Conservation (phyloP, 177 flowering plant species). For the Telopea speciosissima region DNA sequence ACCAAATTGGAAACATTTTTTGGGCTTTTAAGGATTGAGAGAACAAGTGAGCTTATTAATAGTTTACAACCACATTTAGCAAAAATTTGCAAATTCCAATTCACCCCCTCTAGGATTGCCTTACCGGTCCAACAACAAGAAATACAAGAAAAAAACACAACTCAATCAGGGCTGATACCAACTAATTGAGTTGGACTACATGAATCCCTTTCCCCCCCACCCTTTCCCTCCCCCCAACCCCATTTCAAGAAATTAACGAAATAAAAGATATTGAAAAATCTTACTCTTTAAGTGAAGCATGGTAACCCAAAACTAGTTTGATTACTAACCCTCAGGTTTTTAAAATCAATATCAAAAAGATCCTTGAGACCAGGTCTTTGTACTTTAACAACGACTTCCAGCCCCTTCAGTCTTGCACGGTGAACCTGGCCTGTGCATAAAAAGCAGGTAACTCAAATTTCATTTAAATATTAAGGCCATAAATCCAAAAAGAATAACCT, state of each 20-base stretch:
- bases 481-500: neutral
- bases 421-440: slow-evolving; percentile 86
- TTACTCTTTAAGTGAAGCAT: neutral
- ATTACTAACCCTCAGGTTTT: slow-evolving; percentile 80
- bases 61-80: too few species aligned
- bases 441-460: slow-evolving; percentile 4
- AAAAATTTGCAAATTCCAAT: too few species aligned
- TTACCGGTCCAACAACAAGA: neutral
- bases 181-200: too few species aligned
- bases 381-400: slow-evolving; percentile 92
- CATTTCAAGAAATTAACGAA: neutral
- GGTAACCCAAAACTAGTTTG: neutral
- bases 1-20: too few species aligned
- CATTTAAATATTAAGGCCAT: slow-evolving; percentile 1
- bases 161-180: too few species aligned
- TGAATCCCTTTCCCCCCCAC: too few species aligned
- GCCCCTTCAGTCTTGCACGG: slow-evolving; percentile 81
- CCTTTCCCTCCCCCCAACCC: too few species aligned
- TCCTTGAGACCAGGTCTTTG: slow-evolving; percentile 97
- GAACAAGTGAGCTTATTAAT: too few species aligned
- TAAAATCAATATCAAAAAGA: slow-evolving; percentile 95
- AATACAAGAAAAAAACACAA: neutral
- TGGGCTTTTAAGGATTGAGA: too few species aligned
- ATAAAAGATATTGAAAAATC: neutral
- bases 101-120: too few species aligned